Conservation (phyloP, 1,139 yeast genomes). For the Magnusiomyces paraingens region DNA sequence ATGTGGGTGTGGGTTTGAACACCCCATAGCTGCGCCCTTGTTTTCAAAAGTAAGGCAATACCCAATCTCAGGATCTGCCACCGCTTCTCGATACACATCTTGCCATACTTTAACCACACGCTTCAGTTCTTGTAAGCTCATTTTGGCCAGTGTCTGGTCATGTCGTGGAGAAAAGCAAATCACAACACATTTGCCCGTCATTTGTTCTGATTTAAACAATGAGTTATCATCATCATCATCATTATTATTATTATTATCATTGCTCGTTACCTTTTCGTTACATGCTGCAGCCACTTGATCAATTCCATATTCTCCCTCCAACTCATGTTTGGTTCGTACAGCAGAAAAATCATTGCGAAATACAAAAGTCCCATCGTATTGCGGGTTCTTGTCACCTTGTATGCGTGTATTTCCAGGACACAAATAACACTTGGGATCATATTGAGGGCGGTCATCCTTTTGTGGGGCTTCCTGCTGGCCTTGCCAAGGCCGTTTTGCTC, state of each 20-base stretch:
- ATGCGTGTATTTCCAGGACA: slow-evolving; percentile 71
- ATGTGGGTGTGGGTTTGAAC: slow-evolving; percentile 78
- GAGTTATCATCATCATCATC: slow-evolving; percentile 35
- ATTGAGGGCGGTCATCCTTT: slow-evolving; percentile 43
- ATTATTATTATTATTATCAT: slow-evolving; percentile 30
- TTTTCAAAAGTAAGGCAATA: slow-evolving; percentile 73
- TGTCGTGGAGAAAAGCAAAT: slow-evolving; percentile 74
- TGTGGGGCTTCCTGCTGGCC: slow-evolving; percentile 58
- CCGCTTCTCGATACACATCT: slow-evolving; percentile 44
- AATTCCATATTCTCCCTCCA: slow-evolving; percentile 17
- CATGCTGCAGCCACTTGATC: slow-evolving; percentile 11
- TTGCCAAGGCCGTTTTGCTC: slow-evolving; percentile 78
- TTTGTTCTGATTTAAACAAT: slow-evolving; percentile 52
- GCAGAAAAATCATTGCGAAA: slow-evolving; percentile 71
- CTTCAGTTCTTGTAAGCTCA: slow-evolving; percentile 42
- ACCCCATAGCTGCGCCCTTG: slow-evolving; percentile 77
- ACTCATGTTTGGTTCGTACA: slow-evolving; percentile 37
- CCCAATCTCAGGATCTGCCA: slow-evolving; percentile 38
- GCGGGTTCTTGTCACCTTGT: slow-evolving; percentile 48
- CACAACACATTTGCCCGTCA: slow-evolving; percentile 63
- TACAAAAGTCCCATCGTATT: slow-evolving; percentile 50
- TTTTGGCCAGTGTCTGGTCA: slow-evolving; percentile 57
- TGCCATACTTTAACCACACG: slow-evolving; percentile 58
- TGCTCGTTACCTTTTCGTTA: slow-evolving; percentile 3
- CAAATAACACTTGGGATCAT: slow-evolving; percentile 62